Evolutionary conservation across 176 grass and related monocot species (phyloP), one percentile per base, ranked within the genome.

Genomic region (Aegilops bicornis): DNA sequence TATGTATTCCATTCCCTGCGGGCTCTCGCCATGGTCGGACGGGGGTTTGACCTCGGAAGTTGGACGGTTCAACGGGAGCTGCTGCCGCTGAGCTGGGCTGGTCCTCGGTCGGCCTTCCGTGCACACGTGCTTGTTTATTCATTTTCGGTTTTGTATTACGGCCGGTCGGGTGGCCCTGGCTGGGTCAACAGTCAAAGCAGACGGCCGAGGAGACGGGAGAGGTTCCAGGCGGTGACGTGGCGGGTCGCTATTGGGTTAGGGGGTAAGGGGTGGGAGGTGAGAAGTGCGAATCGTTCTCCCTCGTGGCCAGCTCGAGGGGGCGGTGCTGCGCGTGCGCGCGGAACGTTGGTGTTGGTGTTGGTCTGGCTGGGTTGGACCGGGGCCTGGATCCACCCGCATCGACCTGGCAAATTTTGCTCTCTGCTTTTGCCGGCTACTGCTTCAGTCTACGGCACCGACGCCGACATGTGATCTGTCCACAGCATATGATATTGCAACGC

Each of bases 41-140:
- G 25, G 73, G 42, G 48, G 68, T 67, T 95, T 95, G 93, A 95
- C 93, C 69, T 64, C 64, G 64, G 79, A 89, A 77, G 79, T 69
- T 81, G 76, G 79, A 89, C 72, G 76, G 24, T 71, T 89, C 62
- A 66, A 80, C 59, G 35, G 22, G 7, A 25, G 69, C 52, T 47
- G 73, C 80, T n/a, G n/a, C n/a, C n/a, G n/a, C n/a, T n/a, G n/a
- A n/a, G n/a, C n/a, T n/a, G n/a, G n/a, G n/a, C n/a, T n/a, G n/a
- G n/a, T n/a, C n/a, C n/a, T n/a, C n/a, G n/a, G n/a, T n/a, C n/a
- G n/a, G n/a, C n/a, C n/a, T n/a, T n/a, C 27, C 27, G 30, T 32
- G 45, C 17, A 47, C 73, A 83, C 40, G 74, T 87, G 89, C 35
- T n/a, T 22, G 70, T n/a, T 45, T 54, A 32, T 31, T 47, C 22